phyloP scores from a whole-genome alignment of 208 protist genomes.

The Trypanosoma avium region DNA sequence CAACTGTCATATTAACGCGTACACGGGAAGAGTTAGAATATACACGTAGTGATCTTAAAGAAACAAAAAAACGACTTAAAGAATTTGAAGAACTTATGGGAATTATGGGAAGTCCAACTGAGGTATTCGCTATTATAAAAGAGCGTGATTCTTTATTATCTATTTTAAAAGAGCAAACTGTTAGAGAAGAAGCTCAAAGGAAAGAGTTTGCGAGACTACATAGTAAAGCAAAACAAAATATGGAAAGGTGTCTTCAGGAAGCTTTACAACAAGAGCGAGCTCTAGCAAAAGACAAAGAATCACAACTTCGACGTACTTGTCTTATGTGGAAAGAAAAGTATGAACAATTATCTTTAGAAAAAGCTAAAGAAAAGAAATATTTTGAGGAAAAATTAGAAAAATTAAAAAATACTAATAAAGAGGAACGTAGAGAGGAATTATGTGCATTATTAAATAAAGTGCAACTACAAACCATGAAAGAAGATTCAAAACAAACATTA shows the following conservation, averaged over 20 bases:
- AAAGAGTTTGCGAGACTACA: constrained; percentile 34
- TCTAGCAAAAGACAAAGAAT: constrained; percentile 23
- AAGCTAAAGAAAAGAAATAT: background rate
- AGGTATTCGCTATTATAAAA: constrained; percentile 32
- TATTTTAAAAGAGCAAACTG: constrained; percentile 50
- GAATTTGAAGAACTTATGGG: constrained; percentile 34
- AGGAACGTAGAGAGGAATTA: constrained; percentile 8
- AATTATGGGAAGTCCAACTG: constrained; percentile 24
- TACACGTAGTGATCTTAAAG: constrained; percentile 30
- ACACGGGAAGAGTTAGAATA: constrained; percentile 40
- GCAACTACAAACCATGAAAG: background rate
- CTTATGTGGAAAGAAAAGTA: constrained; percentile 26
- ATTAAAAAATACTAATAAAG: background rate
- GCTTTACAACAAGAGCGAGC: constrained; percentile 20
- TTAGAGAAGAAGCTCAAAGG: constrained; percentile 32
- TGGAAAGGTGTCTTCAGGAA: constrained; percentile 14
- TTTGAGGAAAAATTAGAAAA: background rate
- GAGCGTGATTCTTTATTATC: constrained; percentile 57
- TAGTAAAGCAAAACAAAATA: constrained; percentile 18
- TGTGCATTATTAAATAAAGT: constrained; percentile 8
- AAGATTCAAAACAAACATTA: background rate
- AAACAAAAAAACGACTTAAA: constrained; percentile 30
- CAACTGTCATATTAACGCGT: constrained; percentile 19
- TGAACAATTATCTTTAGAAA: constrained; percentile 1
- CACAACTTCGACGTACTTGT: constrained; percentile 14